Evolutionary conservation across 371 early-diverging fungal species (phyloP).

Genomic region (Rhizopus delemar): DNA sequence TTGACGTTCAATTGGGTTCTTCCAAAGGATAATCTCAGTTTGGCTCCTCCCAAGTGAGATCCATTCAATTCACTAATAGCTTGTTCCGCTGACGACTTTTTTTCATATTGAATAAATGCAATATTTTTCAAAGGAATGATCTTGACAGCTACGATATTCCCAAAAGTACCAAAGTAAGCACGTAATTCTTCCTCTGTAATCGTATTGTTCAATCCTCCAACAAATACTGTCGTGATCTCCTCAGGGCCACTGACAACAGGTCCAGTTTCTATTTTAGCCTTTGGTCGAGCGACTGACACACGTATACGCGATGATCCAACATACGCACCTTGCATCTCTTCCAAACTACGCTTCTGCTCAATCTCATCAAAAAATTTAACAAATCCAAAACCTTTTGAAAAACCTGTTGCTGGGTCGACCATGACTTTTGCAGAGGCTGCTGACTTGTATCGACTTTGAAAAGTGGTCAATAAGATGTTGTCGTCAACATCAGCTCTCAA

Average conservation of each 20-base stretch:
- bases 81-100: slow-evolving; percentile 74
- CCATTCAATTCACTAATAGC: slow-evolving; percentile 82
- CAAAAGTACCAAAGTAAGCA: slow-evolving; percentile 54
- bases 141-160: slow-evolving; percentile 82
- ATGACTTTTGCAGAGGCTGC: slow-evolving; percentile 83
- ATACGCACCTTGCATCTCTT: slow-evolving; percentile 78
- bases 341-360: slow-evolving; percentile 75
- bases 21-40: slow-evolving; percentile 84
- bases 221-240: slow-evolving; percentile 84
- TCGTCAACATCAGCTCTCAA: slow-evolving; percentile 71
- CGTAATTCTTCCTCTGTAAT: slow-evolving; percentile 34
- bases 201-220: slow-evolving; percentile 30
- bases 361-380: slow-evolving; percentile 75
- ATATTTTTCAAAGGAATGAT: slow-evolving; percentile 86
- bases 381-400: slow-evolving; percentile 82
- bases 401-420: slow-evolving; percentile 72
- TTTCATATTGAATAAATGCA: slow-evolving; percentile 83
- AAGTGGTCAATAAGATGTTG: slow-evolving; percentile 57
- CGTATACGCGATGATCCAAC: slow-evolving; percentile 81
- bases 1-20: slow-evolving; percentile 55
- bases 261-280: slow-evolving; percentile 46
- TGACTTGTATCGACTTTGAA: slow-evolving; percentile 67
- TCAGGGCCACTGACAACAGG: slow-evolving; percentile 45
- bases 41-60: slow-evolving; percentile 70
- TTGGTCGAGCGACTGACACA: slow-evolving; percentile 84